Conservation (phyloP, 148 eudicot genomes). For the Amaranthus hypochondriacus region DNA sequence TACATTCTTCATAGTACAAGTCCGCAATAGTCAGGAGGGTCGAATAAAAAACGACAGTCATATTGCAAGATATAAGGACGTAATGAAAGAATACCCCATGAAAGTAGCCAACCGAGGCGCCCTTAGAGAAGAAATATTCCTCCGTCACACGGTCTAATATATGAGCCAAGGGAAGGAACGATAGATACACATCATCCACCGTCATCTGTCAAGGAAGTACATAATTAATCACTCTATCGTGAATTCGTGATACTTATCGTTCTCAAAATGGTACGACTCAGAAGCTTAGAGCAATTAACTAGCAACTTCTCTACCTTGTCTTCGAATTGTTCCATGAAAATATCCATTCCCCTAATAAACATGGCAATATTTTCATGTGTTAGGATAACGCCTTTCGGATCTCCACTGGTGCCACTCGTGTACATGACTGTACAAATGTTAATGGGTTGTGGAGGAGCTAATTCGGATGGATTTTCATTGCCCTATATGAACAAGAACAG, state of each 20-base stretch:
- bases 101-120: slow-evolving; percentile 96
- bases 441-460: slow-evolving; percentile 53
- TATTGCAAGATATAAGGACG: not conserved
- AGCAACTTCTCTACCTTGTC: slow-evolving; percentile 54
- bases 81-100: slow-evolving; percentile 64
- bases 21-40: not conserved
- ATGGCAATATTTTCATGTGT: slow-evolving; percentile 74
- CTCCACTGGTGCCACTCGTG: slow-evolving; percentile 98
- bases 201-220: slow-evolving; percentile 56
- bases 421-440: slow-evolving; percentile 87
- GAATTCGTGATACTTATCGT: not conserved
- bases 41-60: not conserved
- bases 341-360: slow-evolving; percentile 59
- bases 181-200: slow-evolving; percentile 79
- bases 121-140: slow-evolving; percentile 89
- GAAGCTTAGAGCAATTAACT: no score
- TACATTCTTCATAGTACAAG: slow-evolving; percentile 48
- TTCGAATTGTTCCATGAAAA: slow-evolving; percentile 82
- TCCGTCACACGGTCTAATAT: slow-evolving; percentile 91
- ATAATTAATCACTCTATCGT: not conserved
- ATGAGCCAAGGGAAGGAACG: slow-evolving; percentile 96
- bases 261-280: no score
- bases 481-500: slow-evolving; percentile 46
- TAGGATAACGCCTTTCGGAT: slow-evolving; percentile 89
- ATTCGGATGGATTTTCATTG: slow-evolving; percentile 45